phyloP scores from a whole-genome alignment of 164 flowering plant species.

The Brasenia schreberi region DNA sequence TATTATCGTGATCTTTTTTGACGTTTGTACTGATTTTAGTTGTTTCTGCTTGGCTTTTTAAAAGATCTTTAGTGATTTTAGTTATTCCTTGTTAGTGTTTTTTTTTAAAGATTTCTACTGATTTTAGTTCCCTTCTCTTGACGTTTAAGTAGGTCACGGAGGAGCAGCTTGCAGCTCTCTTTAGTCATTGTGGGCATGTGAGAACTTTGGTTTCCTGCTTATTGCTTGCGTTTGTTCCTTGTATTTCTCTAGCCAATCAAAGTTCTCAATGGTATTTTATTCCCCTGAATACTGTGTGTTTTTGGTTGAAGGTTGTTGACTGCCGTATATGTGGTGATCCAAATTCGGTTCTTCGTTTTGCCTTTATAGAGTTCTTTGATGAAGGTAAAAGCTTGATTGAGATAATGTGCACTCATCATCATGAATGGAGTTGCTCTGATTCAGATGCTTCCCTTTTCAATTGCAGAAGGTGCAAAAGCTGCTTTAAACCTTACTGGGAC shows the following conservation, averaged over 20 bases:
- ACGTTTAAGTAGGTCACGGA: conserved; percentile 28
- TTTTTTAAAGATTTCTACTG: neutral
- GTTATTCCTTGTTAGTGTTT: neutral
- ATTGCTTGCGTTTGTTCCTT: neutral
- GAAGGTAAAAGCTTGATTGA: conserved; percentile 29
- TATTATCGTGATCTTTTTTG: neutral
- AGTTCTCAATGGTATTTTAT: neutral
- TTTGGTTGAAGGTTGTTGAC: conserved; percentile 48
- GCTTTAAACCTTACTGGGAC: conserved; percentile 66
- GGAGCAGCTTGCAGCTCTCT: conserved; percentile 69
- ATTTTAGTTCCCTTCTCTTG: neutral
- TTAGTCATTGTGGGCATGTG: conserved; percentile 63
- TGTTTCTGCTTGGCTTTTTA: neutral
- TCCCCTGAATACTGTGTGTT: conserved; percentile 3
- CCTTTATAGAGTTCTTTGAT: conserved; percentile 73
- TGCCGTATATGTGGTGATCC: conserved; percentile 79
- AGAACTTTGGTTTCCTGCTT: neutral
- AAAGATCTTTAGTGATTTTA: neutral
- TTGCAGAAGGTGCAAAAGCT: conserved; percentile 59
- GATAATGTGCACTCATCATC: neutral
- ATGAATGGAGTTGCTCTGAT: neutral
- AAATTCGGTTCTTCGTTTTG: conserved; percentile 68
- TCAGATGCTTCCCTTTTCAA: neutral
- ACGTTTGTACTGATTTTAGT: neutral
- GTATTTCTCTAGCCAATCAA: neutral